Evolutionary conservation across 169 alveolate genomes (phyloP).

Genomic region (Cryptosporidium felis): DNA sequence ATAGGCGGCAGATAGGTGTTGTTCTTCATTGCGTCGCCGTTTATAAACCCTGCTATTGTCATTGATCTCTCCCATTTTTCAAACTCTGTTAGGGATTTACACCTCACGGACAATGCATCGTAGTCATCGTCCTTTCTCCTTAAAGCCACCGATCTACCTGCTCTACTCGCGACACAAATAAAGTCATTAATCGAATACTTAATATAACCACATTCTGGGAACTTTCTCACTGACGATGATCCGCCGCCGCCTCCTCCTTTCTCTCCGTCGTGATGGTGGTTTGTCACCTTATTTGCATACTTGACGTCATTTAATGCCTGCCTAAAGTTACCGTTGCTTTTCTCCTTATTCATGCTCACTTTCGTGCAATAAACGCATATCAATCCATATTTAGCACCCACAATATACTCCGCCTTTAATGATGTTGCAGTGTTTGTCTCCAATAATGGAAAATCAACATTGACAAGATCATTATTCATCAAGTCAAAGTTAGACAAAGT

Average conservation of each 20-base stretch:
- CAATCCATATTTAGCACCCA: slow-evolving; percentile 41
- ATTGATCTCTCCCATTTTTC: slow-evolving; percentile 68
- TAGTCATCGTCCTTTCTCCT: slow-evolving; percentile 61
- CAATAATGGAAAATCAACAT: slow-evolving; percentile 54
- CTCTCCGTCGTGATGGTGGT: neutral
- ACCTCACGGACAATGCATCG: slow-evolving; percentile 69
- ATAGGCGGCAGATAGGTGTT: slow-evolving; percentile 51
- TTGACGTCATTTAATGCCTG: slow-evolving; percentile 5
- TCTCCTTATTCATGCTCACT: slow-evolving; percentile 27
- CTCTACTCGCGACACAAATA: slow-evolving; percentile 63
- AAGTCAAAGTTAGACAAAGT: slow-evolving; percentile 58
- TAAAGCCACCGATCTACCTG: slow-evolving; percentile 69
- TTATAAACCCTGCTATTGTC: slow-evolving; percentile 70
- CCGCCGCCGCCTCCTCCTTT: no score
- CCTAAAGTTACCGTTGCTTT: neutral
- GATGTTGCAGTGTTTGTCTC: slow-evolving; percentile 54
- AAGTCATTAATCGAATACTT: slow-evolving; percentile 19
- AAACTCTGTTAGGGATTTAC: slow-evolving; percentile 63
- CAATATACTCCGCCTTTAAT: slow-evolving; percentile 57
- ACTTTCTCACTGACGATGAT: slow-evolving; percentile 5
- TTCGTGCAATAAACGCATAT: slow-evolving; percentile 56
- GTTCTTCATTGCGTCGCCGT: neutral
- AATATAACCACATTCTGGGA: slow-evolving; percentile 65
- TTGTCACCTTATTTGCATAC: slow-evolving; percentile 15
- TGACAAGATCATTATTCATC: slow-evolving; percentile 40